Conservation (phyloP, 768 basidiomycete genomes). For the Phallus indusiatus region DNA sequence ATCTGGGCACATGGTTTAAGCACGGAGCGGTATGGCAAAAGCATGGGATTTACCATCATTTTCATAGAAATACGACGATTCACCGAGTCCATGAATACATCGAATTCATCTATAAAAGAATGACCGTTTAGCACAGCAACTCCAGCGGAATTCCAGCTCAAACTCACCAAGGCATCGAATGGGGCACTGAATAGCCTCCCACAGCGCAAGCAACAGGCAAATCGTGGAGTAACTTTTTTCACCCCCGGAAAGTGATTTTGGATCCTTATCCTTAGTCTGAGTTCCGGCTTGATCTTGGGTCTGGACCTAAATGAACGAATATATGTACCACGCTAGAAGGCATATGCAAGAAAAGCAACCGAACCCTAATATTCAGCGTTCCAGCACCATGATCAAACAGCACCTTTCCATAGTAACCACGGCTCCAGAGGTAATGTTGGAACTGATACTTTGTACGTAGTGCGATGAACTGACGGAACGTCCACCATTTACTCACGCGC, state of each 20-base stretch:
- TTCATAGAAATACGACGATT: slow-evolving; percentile 89
- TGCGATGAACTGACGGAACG: slow-evolving; percentile 85
- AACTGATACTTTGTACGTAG: slow-evolving; percentile 79
- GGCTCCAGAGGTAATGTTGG: slow-evolving; percentile 68
- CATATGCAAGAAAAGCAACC: slow-evolving; percentile 3
- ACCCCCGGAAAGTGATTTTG: slow-evolving; percentile 80
- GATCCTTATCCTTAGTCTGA: slow-evolving; percentile 67
- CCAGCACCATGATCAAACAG: slow-evolving; percentile 67
- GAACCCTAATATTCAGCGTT: slow-evolving; percentile 57
- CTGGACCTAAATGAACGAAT: slow-evolving; percentile 43
- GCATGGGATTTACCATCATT: slow-evolving; percentile 63
- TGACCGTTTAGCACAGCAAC: neutral
- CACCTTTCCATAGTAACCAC: slow-evolving; percentile 86
- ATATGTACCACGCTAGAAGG: neutral
- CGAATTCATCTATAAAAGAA: slow-evolving; percentile 84
- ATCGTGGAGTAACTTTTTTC: slow-evolving; percentile 98
- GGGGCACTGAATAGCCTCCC: slow-evolving; percentile 94
- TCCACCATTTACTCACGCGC: slow-evolving; percentile 71
- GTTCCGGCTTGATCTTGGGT: slow-evolving; percentile 70
- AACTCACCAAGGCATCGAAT: slow-evolving; percentile 76
- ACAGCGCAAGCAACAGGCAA: slow-evolving; percentile 85
- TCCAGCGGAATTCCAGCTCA: neutral
- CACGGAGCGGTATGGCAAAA: neutral
- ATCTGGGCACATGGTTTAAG: slow-evolving; percentile 37
- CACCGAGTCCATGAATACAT: slow-evolving; percentile 95